Base-by-base conservation (phyloP, 2,329 filamentous ascomycete species). In the Beauveria sp. region DNA sequence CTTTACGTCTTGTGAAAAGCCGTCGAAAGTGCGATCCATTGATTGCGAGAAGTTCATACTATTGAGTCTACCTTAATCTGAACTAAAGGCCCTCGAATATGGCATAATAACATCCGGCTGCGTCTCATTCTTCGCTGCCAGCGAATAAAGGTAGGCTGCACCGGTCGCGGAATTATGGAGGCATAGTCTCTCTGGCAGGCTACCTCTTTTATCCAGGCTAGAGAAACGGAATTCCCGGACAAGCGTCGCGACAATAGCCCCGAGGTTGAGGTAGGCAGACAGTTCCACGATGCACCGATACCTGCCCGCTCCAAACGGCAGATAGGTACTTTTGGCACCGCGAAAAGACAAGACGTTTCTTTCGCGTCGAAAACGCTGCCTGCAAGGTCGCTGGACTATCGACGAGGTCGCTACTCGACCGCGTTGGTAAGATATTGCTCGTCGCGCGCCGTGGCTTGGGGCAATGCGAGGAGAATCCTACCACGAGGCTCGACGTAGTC, bases 211-310 rank as follows among this genome's bases (percentile, higher is more conserved):
- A 60, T 84, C 80, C 5, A 82, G 65, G 50, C 86, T 88, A 53
- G 70, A 74, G 50, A 90, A 77, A 69, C 80, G 83, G 69, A 90
- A 82, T 53, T 84, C 76, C 12, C 86, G 76, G 10, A 90, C 12
- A 38, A 38, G 12, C 12, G 80, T 84, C 0, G 81, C 80, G 26
- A 90, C 73, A 64, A 91, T 89, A 9, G 84, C 84, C 18, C 81
- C 80, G 48, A 91, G 71, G 69, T 91, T 88, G 50, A 88, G 73
- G 67, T 90, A 90, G 0, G 88, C 88, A 71, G 90, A 91, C 70
- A 89, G 88, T 75, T 91, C 88, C 20, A 88, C 88, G 63, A 91
- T 89, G 67, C 88, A 91, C 22, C 88, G 78, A 71, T 91, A 88
- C 50, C 88, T 78, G 0, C 88, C 88, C 0, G 87, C 88, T 2